These are phyloP conservation scores for Monosporozyma solicola DNA, from an alignment of 805 yeast species.

Conservation along the genomic window DNA sequence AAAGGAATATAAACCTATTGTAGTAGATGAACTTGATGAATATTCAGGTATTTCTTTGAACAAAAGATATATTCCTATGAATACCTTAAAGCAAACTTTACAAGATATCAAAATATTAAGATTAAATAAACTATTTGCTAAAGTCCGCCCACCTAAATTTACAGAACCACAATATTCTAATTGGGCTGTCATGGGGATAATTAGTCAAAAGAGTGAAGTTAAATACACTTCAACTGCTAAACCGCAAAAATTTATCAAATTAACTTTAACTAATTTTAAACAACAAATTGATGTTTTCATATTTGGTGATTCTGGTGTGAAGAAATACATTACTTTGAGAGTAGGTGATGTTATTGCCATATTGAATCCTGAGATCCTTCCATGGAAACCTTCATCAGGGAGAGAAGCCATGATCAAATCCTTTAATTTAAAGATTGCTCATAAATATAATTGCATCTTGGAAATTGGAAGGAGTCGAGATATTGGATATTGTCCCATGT, in stretches of 20 bases:
- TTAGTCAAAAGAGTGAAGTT: constrained; percentile 49
- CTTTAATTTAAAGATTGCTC: constrained; percentile 49
- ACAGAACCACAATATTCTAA: constrained; percentile 62
- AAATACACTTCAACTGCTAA: constrained; percentile 35
- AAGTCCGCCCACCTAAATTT: constrained; percentile 60
- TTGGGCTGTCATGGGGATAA: constrained; percentile 72
- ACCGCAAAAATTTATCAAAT: constrained; percentile 46
- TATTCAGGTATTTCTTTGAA: constrained; percentile 37
- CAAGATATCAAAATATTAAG: constrained; percentile 46
- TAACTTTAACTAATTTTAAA: constrained; percentile 61
- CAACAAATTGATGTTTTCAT: constrained; percentile 51
- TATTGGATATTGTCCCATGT: constrained; percentile 56
- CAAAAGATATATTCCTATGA: constrained; percentile 39
- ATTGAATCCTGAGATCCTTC: constrained; percentile 60
- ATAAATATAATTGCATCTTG: constrained; percentile 43
- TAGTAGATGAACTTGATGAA: constrained; percentile 37
- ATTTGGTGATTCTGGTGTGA: constrained; percentile 54
- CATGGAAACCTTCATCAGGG: constrained; percentile 24
- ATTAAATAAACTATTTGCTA: constrained; percentile 51
- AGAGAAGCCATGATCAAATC: constrained; percentile 24
- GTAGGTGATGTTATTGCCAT: constrained; percentile 69
- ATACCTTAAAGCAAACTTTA: constrained; percentile 32
- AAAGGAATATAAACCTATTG: constrained; percentile 22
- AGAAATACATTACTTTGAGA: constrained; percentile 61
- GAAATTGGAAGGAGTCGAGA: constrained; percentile 68